These are phyloP conservation scores for Mortierella sp. DNA, from an alignment of 371 early-diverging fungal genomes.

Conservation along the genomic window DNA sequence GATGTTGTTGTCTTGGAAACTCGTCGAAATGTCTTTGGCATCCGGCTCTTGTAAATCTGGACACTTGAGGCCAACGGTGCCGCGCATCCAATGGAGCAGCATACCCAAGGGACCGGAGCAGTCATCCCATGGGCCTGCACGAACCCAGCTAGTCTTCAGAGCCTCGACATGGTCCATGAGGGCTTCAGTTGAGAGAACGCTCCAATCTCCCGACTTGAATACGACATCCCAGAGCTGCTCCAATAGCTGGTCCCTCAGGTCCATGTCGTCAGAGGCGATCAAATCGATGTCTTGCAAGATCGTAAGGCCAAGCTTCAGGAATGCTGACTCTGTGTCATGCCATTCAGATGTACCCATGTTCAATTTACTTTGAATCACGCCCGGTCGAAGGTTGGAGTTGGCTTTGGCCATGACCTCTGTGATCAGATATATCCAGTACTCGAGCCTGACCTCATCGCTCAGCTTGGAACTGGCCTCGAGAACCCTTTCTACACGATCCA, in stretches of 20 bases:
- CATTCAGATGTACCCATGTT: constrained; percentile 18
- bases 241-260: constrained; percentile 24
- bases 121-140: constrained; percentile 28
- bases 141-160: constrained; percentile 33
- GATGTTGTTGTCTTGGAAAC: neutral
- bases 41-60: constrained; percentile 18
- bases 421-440: constrained; percentile 45
- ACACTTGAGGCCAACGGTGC: constrained; percentile 40
- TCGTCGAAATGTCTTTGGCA: neutral
- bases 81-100: constrained; percentile 45
- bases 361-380: neutral
- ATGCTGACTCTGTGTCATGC: constrained; percentile 26
- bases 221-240: constrained; percentile 26
- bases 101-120: constrained; percentile 30
- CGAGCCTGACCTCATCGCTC: constrained; percentile 20
- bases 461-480: constrained; percentile 16
- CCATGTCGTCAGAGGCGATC: constrained; percentile 24
- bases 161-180: constrained; percentile 14
- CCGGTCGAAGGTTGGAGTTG: constrained; percentile 26
- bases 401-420: constrained; percentile 41
- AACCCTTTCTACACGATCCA: constrained; percentile 18
- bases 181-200: constrained; percentile 12
- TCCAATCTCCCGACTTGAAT: constrained; percentile 32
- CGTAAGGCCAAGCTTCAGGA: constrained; percentile 26
- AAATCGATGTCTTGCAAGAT: constrained; percentile 30